Base-by-base conservation (phyloP, 164 flowering plant species). In the Pachysandra terminalis region DNA sequence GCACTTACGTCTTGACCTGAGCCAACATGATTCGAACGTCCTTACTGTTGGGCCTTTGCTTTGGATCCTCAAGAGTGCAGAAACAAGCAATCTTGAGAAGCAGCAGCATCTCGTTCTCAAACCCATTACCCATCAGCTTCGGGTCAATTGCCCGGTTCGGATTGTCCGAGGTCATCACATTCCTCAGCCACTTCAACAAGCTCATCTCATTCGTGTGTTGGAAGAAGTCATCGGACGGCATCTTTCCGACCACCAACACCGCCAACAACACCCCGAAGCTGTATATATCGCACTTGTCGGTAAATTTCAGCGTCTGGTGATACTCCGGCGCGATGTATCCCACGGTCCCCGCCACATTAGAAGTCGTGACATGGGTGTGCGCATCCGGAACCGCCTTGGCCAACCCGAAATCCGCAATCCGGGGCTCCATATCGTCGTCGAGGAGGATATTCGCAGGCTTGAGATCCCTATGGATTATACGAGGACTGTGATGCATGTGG, bases 291-390 rank as follows among this genome's bases (percentile, higher is more conserved):
- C 97, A 88, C 85, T 83, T 91, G 32, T 91, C 98, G 0, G 97
- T 91, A 80, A 94, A 90, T 78, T 91, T 91, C 19, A 83, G 60
- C 0, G 96, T 91, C 74, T 89, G 96, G 74, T 87, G 83, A 69
- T 90, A 94, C 79, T 94, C 98, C 0, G 98, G 98, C 4, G 98
- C 96, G 9, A 94, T 94, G 72, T 87, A 94, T 1, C 97, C 98
- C 19, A 83, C 71, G 1, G 96, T 94, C 27, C 96, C 98, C 0
- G 90, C 98, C 17, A 91, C 84, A 63, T 86, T 87, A 1, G 96
- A 87, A 24, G 87, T 76, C 0, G 96, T 72, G 37, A 87, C 70
- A 41, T 91, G 98, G 3, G 97, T 91, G 15, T 85, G 25, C 0
- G 81, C 80, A 16, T 86, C 90, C 0, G 98, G 98, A 41, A 94